Conservation (phyloP, 768 basidiomycete genomes). For the Macrolepiota fuliginosa region DNA sequence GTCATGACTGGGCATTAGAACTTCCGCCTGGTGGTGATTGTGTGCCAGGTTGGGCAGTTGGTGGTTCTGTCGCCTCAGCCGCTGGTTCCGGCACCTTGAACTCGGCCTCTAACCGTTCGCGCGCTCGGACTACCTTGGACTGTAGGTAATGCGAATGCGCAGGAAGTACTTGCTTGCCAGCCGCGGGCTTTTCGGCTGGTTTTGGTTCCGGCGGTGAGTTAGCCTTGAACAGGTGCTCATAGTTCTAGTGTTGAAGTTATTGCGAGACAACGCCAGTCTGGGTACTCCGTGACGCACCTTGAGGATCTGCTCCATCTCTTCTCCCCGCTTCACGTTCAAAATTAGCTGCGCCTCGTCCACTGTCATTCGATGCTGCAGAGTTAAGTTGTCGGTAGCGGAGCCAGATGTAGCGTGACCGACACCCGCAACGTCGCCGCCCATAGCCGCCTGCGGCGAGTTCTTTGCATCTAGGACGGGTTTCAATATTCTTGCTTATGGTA, state of each 20-base stretch:
- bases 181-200: constrained; percentile 44
- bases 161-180: constrained; percentile 42
- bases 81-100: constrained; percentile 28
- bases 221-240: constrained; percentile 89
- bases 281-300: constrained; percentile 48
- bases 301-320: constrained; percentile 62
- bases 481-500: neutral
- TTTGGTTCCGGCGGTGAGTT: constrained; percentile 68
- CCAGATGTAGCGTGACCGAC: constrained; percentile 71
- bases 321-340: constrained; percentile 80
- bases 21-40: constrained; percentile 2
- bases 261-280: neutral
- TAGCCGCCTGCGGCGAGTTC: constrained; percentile 65
- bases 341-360: constrained; percentile 94
- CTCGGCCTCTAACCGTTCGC: constrained; percentile 95
- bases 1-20: constrained; percentile 2
- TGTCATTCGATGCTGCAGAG: constrained; percentile 87
- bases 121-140: constrained; percentile 94
- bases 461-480: constrained; percentile 66
- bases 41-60: constrained; percentile 15
- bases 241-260: constrained; percentile 54
- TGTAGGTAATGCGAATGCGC: constrained; percentile 89
- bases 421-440: constrained; percentile 70
- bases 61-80: constrained; percentile 15
- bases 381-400: constrained; percentile 78